These are phyloP conservation scores for Pseudozyma pruni DNA, from an alignment of 1,284 basidiomycete species.

Conservation along the genomic window DNA sequence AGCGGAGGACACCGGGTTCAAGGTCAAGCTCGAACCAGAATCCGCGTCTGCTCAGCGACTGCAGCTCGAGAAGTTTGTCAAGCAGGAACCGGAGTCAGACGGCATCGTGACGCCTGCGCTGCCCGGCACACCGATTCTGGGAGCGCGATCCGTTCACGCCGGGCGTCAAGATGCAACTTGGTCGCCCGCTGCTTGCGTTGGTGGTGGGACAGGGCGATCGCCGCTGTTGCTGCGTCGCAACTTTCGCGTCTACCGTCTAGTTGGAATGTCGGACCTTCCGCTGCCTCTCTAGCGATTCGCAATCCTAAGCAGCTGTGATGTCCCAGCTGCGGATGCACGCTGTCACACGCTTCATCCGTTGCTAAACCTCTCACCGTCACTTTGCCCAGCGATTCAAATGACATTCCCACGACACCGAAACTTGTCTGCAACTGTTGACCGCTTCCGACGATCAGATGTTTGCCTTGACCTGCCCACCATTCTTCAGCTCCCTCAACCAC, in stretches of 20 bases:
- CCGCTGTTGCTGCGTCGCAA: conserved; percentile 37
- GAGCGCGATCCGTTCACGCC: no score
- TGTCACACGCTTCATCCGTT: no score
- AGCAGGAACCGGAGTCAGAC: conserved; percentile 7
- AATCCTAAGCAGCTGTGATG: no score
- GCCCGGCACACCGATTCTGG: not conserved
- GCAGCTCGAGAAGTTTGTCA: not conserved
- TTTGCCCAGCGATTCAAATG: no score
- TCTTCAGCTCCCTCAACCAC: conserved; percentile 83
- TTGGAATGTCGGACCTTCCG: conserved; percentile 19
- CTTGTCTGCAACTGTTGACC: no score
- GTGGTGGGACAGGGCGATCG: not conserved
- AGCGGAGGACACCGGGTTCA: not conserved
- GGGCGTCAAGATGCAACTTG: no score
- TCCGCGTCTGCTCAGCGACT: conserved; percentile 2
- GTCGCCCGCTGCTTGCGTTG: no score
- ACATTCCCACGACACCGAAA: no score
- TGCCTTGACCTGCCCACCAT: conserved; percentile 68
- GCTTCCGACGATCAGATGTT: no score
- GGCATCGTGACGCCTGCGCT: not conserved
- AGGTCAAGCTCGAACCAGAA: conserved; percentile 17
- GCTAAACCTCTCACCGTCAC: no score
- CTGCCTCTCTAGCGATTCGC: not conserved
- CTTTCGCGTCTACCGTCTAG: conserved; percentile 23
- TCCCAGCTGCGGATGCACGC: no score